A percentile compares a stretch with the other conserved stretches of the same genome.
Conservation (phyloP, 1,284 basidiomycete genomes). For the Ganoderma sinense region DNA sequence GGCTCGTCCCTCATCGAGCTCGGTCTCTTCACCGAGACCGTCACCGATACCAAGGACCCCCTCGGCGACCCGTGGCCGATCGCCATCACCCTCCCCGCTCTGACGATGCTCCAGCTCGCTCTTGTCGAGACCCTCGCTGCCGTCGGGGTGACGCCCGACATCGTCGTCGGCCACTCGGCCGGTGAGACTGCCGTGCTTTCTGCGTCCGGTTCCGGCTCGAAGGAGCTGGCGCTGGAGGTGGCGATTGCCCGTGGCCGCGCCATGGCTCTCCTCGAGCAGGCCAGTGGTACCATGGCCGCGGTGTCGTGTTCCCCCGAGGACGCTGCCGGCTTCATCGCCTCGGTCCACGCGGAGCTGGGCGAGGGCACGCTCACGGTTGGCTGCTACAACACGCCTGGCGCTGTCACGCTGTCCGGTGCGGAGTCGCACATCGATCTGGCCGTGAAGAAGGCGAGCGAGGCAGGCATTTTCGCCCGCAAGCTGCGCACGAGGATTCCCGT, state of each 20-base stretch:
- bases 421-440: constrained; percentile 38
- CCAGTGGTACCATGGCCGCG: constrained; percentile 51
- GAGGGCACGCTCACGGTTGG: constrained; percentile 41
- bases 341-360: constrained; percentile 20
- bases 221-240: constrained; percentile 48
- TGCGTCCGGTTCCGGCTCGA: constrained; percentile 49
- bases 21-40: constrained; percentile 40
- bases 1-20: constrained; percentile 44
- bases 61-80: constrained; percentile 45
- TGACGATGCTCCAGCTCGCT: constrained; percentile 54
- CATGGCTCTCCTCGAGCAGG: constrained; percentile 42
- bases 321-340: constrained; percentile 35
- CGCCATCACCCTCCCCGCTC: constrained; percentile 43
- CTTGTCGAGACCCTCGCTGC: constrained; percentile 47
- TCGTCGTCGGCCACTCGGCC: constrained; percentile 49
- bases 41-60: constrained; percentile 8
- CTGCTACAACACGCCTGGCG: constrained; percentile 46
- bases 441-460: constrained; percentile 35
- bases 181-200: constrained; percentile 53
- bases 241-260: constrained; percentile 47
- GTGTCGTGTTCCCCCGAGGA: constrained; percentile 42
- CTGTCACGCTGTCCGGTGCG: constrained; percentile 45
- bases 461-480: constrained; percentile 42
- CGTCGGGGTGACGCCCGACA: constrained; percentile 45
- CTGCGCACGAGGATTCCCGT: constrained; percentile 43